These are phyloP conservation scores for Scalesia atractyloides DNA, from an alignment of 129 eudicot species.

Conservation along the genomic window DNA sequence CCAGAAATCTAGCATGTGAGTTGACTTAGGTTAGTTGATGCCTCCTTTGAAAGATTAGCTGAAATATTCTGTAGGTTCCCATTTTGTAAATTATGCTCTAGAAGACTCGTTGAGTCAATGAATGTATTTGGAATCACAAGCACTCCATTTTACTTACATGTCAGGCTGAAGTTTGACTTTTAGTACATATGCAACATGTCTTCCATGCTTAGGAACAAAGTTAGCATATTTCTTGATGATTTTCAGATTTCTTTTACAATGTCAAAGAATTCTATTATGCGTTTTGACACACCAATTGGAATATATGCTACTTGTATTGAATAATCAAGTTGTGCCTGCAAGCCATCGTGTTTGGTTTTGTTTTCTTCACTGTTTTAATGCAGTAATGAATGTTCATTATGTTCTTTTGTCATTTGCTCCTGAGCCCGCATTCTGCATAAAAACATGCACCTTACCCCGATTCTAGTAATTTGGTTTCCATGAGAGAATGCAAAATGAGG, in stretches of 20 bases:
- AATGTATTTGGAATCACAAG: not conserved
- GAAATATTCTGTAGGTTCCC: not conserved
- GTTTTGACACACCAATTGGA: not conserved
- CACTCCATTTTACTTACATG: not conserved
- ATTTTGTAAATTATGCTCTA: not conserved
- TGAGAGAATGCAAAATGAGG: no score
- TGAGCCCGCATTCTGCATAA: no score
- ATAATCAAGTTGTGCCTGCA: not conserved
- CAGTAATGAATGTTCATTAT: no score
- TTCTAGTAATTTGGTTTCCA: no score
- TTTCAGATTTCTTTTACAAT: not conserved
- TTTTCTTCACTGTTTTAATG: not conserved
- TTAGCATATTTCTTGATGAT: not conserved
- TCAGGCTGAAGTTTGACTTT: not conserved
- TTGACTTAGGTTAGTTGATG: slow-evolving; percentile 25
- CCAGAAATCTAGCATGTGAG: slow-evolving; percentile 12
- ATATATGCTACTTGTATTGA: not conserved
- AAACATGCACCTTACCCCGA: no score
- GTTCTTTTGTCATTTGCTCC: no score
- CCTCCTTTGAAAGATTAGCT: not conserved
- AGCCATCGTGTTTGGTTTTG: not conserved
- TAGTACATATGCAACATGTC: not conserved
- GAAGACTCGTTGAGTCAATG: not conserved
- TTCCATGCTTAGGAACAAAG: not conserved
- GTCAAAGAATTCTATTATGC: not conserved